Conservation (phyloP, 805 yeast species). For the Komagataella pseudopastoris region DNA sequence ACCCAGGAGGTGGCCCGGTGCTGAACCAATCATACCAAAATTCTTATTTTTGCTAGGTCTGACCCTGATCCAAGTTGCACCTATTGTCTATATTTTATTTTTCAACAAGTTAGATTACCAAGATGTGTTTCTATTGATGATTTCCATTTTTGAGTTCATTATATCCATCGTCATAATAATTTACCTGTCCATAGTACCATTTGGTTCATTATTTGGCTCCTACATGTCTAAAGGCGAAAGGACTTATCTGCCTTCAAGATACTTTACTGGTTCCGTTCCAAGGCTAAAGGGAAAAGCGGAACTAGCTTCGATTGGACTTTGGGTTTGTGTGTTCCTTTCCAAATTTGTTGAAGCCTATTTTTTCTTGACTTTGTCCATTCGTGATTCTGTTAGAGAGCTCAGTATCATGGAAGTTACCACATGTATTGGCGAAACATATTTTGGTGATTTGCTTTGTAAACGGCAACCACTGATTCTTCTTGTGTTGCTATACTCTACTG, state of each 20-base stretch:
- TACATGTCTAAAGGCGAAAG: slow-evolving; percentile 11
- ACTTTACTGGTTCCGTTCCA: slow-evolving; percentile 30
- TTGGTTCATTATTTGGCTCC: slow-evolving; percentile 17
- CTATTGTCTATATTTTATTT: slow-evolving; percentile 25
- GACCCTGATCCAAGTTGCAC: slow-evolving; percentile 21
- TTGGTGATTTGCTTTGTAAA: slow-evolving; percentile 28
- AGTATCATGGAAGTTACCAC: slow-evolving; percentile 26
- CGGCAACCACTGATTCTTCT: slow-evolving; percentile 28
- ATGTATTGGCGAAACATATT: slow-evolving; percentile 27
- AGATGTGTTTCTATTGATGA: slow-evolving; percentile 19
- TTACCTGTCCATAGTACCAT: slow-evolving; percentile 29
- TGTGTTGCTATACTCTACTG: slow-evolving; percentile 26
- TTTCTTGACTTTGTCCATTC: slow-evolving; percentile 36
- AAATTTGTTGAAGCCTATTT: slow-evolving; percentile 40
- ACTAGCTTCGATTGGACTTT: slow-evolving; percentile 27
- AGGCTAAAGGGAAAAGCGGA: slow-evolving; percentile 22
- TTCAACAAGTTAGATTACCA: slow-evolving; percentile 21
- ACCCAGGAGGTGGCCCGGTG: slow-evolving; percentile 35
- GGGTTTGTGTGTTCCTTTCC: slow-evolving; percentile 33
- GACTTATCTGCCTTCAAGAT: slow-evolving; percentile 12
- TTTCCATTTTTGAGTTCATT: slow-evolving; percentile 27
- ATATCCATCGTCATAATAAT: slow-evolving; percentile 27
- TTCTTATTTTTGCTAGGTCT: slow-evolving; percentile 18
- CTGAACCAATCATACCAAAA: slow-evolving; percentile 22
- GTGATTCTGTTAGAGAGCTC: slow-evolving; percentile 36